A percentile compares a stretch with the other conserved stretches of the same genome.
Conservation (phyloP, 208 protist genomes). For the Acanthamoeba lenticulata region DNA sequence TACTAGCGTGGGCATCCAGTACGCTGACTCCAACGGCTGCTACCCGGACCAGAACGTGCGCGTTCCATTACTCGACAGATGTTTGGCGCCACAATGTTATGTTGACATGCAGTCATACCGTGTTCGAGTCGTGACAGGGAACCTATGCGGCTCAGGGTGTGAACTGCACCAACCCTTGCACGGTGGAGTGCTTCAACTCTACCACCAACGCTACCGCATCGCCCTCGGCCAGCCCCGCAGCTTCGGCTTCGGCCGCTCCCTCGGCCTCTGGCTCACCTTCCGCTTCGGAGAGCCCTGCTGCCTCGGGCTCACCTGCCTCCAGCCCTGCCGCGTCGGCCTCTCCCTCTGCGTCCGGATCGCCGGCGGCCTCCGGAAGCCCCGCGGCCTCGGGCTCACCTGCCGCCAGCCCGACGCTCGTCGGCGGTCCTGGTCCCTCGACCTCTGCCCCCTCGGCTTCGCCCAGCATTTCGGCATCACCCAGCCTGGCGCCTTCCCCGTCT, state of each 20-base stretch:
- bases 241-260: too few relatives aligned
- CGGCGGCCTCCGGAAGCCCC: background rate
- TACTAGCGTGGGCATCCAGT: background rate
- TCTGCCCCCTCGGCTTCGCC: background rate
- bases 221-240: too few relatives aligned
- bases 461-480: background rate
- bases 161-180: background rate
- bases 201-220: background rate
- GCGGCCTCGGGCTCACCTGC: background rate
- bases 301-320: too few relatives aligned
- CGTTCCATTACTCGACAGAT: too few relatives aligned
- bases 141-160: background rate
- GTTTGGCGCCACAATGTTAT: too few relatives aligned
- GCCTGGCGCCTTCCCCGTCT: background rate
- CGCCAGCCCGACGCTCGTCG: background rate
- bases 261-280: background rate
- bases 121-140: background rate
- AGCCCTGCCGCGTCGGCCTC: background rate
- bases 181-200: background rate
- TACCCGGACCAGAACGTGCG: background rate
- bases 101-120: background rate
- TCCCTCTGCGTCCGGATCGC: background rate
- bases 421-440: background rate
- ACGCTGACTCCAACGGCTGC: constrained; percentile 27
- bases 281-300: too few relatives aligned